Evolutionary conservation across 495 filamentous ascomycete genomes (phyloP).

Genomic region (Tricharina praecox): DNA sequence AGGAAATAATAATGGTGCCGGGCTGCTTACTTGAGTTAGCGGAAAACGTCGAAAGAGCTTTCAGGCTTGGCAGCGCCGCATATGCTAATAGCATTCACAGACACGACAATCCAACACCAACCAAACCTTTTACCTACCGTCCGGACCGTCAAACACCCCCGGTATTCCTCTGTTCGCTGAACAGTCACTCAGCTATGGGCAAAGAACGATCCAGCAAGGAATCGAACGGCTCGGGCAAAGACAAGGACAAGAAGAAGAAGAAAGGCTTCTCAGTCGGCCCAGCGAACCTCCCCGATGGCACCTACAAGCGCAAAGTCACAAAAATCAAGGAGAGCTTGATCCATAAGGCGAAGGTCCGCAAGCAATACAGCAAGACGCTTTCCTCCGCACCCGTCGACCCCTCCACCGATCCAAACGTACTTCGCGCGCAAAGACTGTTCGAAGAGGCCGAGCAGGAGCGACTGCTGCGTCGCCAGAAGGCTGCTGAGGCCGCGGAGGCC

Average conservation of each 20-base stretch:
- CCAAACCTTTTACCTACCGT: too few species aligned
- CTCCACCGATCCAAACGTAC: conserved; percentile 12
- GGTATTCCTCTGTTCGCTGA: too few species aligned
- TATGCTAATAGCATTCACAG: too few species aligned
- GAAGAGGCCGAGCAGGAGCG: conserved; percentile 21
- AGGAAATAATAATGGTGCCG: neutral
- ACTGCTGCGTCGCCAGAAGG: conserved; percentile 14
- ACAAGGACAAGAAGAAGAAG: too few species aligned
- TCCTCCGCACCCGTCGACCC: conserved; percentile 30
- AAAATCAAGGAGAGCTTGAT: conserved; percentile 88
- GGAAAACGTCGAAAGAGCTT: conserved; percentile 4
- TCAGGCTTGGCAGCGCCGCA: neutral
- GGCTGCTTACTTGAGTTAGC: too few species aligned
- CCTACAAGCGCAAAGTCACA: conserved; percentile 78
- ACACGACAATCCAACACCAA: neutral
- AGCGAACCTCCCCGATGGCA: conserved; percentile 82
- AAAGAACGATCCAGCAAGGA: neutral
- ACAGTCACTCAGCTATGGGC: too few species aligned
- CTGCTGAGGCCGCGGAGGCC: conserved; percentile 9
- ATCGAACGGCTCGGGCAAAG: conserved; percentile 24
- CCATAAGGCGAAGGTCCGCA: conserved; percentile 84
- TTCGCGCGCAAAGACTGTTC: conserved; percentile 20
- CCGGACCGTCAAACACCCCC: too few species aligned
- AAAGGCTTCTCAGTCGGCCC: conserved; percentile 71
- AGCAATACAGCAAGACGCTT: conserved; percentile 78